Evolutionary conservation across 2,329 filamentous ascomycete genomes (phyloP), one percentile per base, ranked within the genome.

Genomic region (Tolypocladium endophyticum): DNA sequence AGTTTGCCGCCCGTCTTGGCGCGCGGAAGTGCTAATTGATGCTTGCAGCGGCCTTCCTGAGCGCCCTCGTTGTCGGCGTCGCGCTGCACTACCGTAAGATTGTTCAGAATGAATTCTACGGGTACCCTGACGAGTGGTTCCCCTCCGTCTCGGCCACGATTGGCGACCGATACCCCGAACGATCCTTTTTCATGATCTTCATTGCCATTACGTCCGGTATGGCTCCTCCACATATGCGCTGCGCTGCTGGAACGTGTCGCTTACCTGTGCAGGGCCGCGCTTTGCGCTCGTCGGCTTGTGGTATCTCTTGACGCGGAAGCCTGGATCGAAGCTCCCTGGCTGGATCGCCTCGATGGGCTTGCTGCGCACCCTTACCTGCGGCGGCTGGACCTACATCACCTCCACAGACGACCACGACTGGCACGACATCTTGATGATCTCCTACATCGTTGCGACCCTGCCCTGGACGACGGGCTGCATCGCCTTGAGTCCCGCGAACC

Each of bases 351-450:
- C 82, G 47, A 87, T 90, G 67, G 94, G 94, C 59, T 66, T 97
- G 58, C 87, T 97, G 70, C 86, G 94, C 67, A 97, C 93, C 12
- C 77, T 97, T 61, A 96, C 92, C 4, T 99, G 94, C 70, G 94
- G 93, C 67, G 94, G 94, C 61, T 99, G 94, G 93, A 97, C 94
- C 58, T 99, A 97, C 74, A 87, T 99, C 62, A 99, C 94, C 33
- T 97, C 94, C 63, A 99, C 94, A 52, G 94, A 99, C 72, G 91
- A 97, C 72, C 94, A 99, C 74, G 87, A 96, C 74, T 97, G 92
- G 92, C 94, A 99, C 73, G 94, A 99, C 70, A 93, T 97, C 63
- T 93, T 99, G 73, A 99, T 99, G 94, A 97, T 99, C 67, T 95
- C 92, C 18, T 99, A 99, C 74, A 81, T 99, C 59, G 87, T 99